Evolutionary conservation across 1,284 basidiomycete species (phyloP).

Genomic region (Austroboletus olivaceoglutinosus): DNA sequence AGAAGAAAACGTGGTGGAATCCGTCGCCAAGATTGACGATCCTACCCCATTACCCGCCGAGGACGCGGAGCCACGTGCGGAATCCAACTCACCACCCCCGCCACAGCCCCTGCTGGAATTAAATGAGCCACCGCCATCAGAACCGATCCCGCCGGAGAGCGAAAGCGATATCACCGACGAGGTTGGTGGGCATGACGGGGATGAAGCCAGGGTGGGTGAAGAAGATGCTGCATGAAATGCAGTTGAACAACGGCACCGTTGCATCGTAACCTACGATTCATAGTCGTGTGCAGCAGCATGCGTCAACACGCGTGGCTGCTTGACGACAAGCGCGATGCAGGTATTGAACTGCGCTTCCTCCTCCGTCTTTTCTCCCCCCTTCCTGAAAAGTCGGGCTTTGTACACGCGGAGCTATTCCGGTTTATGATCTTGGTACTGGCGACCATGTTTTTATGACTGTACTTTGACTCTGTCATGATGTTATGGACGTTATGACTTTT

Average conservation of each 20-base stretch:
- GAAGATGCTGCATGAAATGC: conserved; percentile 11
- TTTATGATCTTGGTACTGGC: conserved; percentile 1
- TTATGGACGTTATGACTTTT: not conserved
- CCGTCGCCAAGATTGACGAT: conserved; percentile 6
- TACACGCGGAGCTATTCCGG: not conserved
- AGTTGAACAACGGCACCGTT: conserved; percentile 18
- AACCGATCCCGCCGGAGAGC: conserved; percentile 32
- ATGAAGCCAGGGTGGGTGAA: conserved; percentile 20
- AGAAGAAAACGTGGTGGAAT: conserved; percentile 4
- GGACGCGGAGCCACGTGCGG: conserved; percentile 11
- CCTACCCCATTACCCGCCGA: not conserved
- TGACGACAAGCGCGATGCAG: conserved; percentile 14
- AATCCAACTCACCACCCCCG: conserved; percentile 2
- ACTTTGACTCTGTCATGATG: conserved; percentile 2
- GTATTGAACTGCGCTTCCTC: not conserved
- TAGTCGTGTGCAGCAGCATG: not conserved
- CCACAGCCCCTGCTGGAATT: conserved; percentile 24
- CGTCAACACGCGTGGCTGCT: conserved; percentile 6
- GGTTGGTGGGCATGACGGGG: conserved; percentile 15
- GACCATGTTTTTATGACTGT: not conserved
- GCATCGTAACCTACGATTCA: conserved; percentile 12
- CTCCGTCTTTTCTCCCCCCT: conserved; percentile 19
- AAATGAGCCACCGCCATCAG: conserved; percentile 32
- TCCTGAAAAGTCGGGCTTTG: not conserved
- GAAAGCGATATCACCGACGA: conserved; percentile 39